Evolutionary conservation across 2,329 filamentous ascomycete species (phyloP).

Genomic region (Leptographium wingfieldii): DNA sequence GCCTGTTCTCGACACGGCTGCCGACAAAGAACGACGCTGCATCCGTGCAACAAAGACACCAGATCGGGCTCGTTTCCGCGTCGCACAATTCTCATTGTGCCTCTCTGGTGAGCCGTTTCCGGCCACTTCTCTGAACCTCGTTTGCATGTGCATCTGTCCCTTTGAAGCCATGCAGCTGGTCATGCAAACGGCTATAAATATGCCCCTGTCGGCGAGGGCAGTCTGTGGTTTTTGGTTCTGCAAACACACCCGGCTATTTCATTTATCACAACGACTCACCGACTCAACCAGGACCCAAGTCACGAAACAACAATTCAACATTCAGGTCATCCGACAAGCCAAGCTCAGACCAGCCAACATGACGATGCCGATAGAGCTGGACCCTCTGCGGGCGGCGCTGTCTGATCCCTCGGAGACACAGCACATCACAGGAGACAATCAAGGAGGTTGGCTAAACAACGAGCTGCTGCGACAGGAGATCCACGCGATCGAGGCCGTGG

Average conservation of each 20-base stretch:
- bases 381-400: constrained; percentile 4
- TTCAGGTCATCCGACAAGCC: no score
- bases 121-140: background rate
- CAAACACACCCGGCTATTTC: no score
- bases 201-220: no score
- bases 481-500: background rate
- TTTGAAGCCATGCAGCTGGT: no score
- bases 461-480: background rate
- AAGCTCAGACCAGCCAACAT: background rate
- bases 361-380: background rate
- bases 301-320: background rate
- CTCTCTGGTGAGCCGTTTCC: background rate
- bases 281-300: background rate
- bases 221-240: no score
- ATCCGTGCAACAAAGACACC: background rate
- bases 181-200: no score
- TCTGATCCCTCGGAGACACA: background rate
- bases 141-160: background rate
- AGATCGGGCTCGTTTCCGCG: background rate
- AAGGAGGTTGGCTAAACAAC: constrained; percentile 7
- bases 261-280: no score
- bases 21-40: no score
- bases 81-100: background rate
- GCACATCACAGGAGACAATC: constrained; percentile 6
- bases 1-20: no score